A percentile compares a stretch with the other conserved stretches of the same genome.
Evolutionary conservation across 2,329 filamentous ascomycete genomes (phyloP).

Genomic region (Geosmithia morbida): DNA sequence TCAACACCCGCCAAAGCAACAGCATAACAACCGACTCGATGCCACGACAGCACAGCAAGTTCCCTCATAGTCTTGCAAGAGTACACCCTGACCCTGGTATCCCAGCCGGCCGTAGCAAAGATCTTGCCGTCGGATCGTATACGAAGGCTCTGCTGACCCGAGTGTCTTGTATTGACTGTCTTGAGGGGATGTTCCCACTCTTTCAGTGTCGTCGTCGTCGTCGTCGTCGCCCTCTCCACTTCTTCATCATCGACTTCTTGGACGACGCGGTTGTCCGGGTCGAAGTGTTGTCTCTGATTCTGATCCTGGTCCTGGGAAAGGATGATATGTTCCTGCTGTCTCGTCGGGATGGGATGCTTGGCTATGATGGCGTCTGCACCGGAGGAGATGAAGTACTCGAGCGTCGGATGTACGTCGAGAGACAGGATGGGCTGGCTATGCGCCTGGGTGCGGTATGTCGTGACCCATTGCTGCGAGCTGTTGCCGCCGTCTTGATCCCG

Average conservation of each 20-base stretch:
- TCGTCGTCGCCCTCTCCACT: constrained; percentile 4
- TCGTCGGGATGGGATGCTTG: constrained; percentile 51
- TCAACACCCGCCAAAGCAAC: constrained; percentile 22
- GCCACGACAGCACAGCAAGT: constrained; percentile 88
- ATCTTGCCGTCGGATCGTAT: constrained; percentile 71
- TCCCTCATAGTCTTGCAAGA: constrained; percentile 69
- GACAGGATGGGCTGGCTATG: constrained; percentile 78
- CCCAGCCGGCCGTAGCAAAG: constrained; percentile 89
- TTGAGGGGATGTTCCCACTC: constrained; percentile 38
- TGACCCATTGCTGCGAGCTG: constrained; percentile 23
- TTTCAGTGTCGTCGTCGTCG: constrained; percentile 5
- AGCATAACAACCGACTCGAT: constrained; percentile 75
- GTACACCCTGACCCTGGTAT: constrained; percentile 69
- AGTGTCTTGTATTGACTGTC: constrained; percentile 63
- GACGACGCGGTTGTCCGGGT: constrained; percentile 9
- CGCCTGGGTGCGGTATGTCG: constrained; percentile 48
- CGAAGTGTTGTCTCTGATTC: constrained; percentile 4
- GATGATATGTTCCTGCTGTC: constrained; percentile 9
- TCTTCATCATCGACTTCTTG: constrained; percentile 10
- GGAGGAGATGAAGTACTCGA: constrained; percentile 59
- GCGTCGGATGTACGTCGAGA: constrained; percentile 36
- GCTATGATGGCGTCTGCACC: constrained; percentile 68
- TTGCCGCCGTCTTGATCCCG: constrained; percentile 17
- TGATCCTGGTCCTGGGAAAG: too few species aligned
- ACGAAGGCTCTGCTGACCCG: constrained; percentile 71